Evolutionary conservation across 306 rosid genomes (phyloP), one percentile per base, ranked within the genome.

Genomic region (Trichosanthes truncata): DNA sequence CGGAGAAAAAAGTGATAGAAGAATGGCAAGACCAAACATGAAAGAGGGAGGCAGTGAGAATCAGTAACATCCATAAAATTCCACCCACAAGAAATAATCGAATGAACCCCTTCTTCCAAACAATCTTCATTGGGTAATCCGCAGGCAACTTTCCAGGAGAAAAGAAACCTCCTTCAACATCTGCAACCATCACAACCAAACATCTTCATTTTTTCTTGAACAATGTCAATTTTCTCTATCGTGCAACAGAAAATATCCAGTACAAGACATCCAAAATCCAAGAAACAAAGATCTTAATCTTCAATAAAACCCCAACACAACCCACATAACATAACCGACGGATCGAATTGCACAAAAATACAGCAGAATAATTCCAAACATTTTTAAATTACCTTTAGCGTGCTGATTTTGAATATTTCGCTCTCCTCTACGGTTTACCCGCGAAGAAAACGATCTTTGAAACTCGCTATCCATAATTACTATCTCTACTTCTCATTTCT

Each of bases 1-100:
- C 97, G 80, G 97, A 90, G 78, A 95, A 83, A 80, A 95, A 86
- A 51, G 94, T 84, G 78, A 96, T 78, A 49, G 97, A 87, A 71
- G 98, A 84, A 59, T 89, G 97, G 85, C 98, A 95, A 49, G 97
- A 92, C 98, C 98, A 95, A 29, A 95, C 79, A 82, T 95, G 98
- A 68, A 92, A 88, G 87, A 92, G 81, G 43, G 91, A 85, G 21
- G 98, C 98, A 41, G 85, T 75, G 76, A 95, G 98, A 91, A 92
- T 89, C 48, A 95, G 84, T 31, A 95, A 74, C 93, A 93, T 88
- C 99, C 97, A 95, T 88, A 93, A 87, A 84, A 95, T 93, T 74
- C 97, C 98, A 57, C 84, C 86, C 15, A 95, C 94, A 60, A 95
- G 90, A 87, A 93, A 85, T 89, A 93, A 86, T 72, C 97, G 88